Conservation (phyloP, 257 asterid species). For the Marsdenia floribunda region DNA sequence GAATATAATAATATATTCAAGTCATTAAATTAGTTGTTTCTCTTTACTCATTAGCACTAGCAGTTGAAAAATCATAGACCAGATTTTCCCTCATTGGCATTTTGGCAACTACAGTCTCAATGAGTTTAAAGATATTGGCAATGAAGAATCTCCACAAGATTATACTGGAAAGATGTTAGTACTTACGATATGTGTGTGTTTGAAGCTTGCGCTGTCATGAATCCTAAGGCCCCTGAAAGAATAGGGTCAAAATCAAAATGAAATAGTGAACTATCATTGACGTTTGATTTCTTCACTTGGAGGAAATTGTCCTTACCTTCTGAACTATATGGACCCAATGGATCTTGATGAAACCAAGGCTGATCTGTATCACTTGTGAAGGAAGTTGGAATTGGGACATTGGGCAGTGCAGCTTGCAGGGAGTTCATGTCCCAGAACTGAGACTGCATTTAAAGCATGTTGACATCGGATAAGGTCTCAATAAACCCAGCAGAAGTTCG, state of each 20-base stretch:
- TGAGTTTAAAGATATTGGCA: background rate
- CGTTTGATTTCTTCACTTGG: conserved; percentile 23
- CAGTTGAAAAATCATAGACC: background rate
- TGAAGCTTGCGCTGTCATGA: conserved; percentile 52
- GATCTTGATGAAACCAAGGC: conserved; percentile 55
- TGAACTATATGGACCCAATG: conserved; percentile 39
- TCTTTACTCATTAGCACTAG: background rate
- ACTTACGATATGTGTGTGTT: conserved; percentile 53
- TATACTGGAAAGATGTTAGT: background rate
- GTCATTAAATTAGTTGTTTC: background rate
- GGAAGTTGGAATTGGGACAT: conserved; percentile 41
- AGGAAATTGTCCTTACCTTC: conserved; percentile 35
- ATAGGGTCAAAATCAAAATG: conserved; percentile 7
- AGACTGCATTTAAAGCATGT: conserved; percentile 11
- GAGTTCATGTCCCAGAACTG: conserved; percentile 79
- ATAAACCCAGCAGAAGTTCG: background rate
- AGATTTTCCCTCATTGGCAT: background rate
- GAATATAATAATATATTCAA: background rate
- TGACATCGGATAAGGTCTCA: conserved; percentile 12
- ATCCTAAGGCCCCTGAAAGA: conserved; percentile 55
- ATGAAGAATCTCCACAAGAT: background rate
- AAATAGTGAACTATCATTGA: conserved; percentile 4
- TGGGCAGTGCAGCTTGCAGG: conserved; percentile 68
- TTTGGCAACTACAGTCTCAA: background rate
- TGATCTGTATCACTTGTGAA: conserved; percentile 44